Percentiles rank a stretch among this genome's conserved stretches.
phyloP scores from a whole-genome alignment of 2,329 filamentous ascomycete genomes.

The Ophiostoma piceae region DNA sequence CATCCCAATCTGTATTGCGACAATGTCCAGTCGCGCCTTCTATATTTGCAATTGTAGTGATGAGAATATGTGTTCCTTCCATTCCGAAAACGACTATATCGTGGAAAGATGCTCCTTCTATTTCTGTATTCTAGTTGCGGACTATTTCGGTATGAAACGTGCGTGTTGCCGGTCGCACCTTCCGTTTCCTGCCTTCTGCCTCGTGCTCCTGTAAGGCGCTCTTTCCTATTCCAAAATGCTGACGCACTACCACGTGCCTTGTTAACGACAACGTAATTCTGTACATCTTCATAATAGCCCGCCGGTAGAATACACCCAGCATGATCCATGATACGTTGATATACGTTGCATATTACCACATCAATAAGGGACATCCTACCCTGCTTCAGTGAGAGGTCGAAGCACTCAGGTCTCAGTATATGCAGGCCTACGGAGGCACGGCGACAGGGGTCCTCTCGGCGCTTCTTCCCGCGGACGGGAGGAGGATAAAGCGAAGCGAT shows the following conservation, averaged over 20 bases:
- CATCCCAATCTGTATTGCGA: background rate
- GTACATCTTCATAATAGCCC: background rate
- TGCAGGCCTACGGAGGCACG: background rate
- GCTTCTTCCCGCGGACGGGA: constrained; percentile 1
- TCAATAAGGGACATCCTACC: background rate
- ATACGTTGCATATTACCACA: constrained; percentile 2
- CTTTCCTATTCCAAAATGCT: background rate
- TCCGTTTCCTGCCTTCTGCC: background rate
- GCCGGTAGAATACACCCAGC: background rate
- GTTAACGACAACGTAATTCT: background rate
- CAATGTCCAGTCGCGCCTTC: background rate
- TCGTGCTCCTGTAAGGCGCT: background rate
- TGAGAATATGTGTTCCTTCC: background rate
- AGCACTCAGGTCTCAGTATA: background rate
- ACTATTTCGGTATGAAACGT: background rate
- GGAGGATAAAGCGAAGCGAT: constrained; percentile 4
- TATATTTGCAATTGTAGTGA: background rate
- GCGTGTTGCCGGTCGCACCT: background rate
- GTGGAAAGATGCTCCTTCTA: background rate
- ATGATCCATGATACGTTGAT: background rate
- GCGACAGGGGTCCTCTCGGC: background rate
- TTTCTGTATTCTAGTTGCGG: background rate
- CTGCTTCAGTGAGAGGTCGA: background rate
- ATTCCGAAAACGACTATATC: background rate
- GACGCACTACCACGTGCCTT: constrained; percentile 6